Evolutionary conservation across 805 yeast genomes (phyloP).

Genomic region (Lachancea meyersii): DNA sequence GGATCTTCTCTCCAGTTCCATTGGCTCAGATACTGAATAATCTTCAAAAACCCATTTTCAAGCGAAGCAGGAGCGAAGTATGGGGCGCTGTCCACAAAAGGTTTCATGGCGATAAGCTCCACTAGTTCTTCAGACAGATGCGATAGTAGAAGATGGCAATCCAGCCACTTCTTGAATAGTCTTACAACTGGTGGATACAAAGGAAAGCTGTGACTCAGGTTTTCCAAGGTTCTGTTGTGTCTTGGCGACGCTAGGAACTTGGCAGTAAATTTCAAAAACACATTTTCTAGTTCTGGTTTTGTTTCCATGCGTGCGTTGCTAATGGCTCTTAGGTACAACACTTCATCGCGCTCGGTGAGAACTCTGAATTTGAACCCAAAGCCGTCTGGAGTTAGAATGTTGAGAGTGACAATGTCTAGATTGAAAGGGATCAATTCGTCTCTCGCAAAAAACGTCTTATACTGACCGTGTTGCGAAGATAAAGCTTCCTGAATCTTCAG

Average conservation of each 20-base stretch:
- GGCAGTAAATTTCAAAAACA: constrained; percentile 57
- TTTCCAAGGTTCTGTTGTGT: constrained; percentile 74
- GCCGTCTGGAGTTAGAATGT: constrained; percentile 81
- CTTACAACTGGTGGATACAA: constrained; percentile 76
- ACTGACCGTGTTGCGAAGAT: constrained; percentile 42
- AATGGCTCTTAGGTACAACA: constrained; percentile 65
- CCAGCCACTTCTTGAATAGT: constrained; percentile 84
- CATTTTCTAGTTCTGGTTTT: constrained; percentile 51
- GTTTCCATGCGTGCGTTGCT: constrained; percentile 56
- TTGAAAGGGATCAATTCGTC: constrained; percentile 68
- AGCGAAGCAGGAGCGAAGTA: constrained; percentile 73
- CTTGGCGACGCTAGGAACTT: constrained; percentile 61
- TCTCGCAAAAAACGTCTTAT: constrained; percentile 53
- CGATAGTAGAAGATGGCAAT: constrained; percentile 64
- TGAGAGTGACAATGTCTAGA: constrained; percentile 48
- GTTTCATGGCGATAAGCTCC: constrained; percentile 76
- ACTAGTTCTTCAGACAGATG: constrained; percentile 74
- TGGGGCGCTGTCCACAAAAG: constrained; percentile 86
- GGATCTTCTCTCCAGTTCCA: constrained; percentile 97
- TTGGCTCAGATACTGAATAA: constrained; percentile 57
- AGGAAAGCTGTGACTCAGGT: constrained; percentile 64
- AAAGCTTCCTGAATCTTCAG: constrained; percentile 54
- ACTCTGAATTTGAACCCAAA: constrained; percentile 76
- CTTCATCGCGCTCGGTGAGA: constrained; percentile 77
- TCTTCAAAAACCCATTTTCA: constrained; percentile 73